Conservation (phyloP, 2,329 filamentous ascomycete species). For the Diaporthe nobilis region DNA sequence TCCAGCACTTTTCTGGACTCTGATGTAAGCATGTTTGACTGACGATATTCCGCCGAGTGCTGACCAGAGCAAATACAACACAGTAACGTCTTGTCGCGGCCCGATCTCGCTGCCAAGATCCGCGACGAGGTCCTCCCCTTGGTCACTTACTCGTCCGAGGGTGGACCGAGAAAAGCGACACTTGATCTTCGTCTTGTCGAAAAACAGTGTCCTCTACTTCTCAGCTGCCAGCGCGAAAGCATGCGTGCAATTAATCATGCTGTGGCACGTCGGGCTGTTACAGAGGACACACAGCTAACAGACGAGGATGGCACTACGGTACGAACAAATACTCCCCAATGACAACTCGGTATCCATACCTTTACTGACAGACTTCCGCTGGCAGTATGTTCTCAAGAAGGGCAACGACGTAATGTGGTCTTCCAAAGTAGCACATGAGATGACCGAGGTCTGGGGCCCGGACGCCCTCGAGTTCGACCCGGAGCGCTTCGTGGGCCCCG, state of each 20-base stretch:
- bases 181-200: neutral
- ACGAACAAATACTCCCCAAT: neutral
- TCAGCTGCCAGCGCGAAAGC: neutral
- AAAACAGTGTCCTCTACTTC: neutral
- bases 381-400: neutral
- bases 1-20: neutral
- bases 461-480: neutral
- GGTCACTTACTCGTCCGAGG: neutral
- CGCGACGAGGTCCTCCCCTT: neutral
- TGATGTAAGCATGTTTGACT: neutral
- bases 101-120: neutral
- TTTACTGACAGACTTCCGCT: neutral
- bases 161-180: neutral
- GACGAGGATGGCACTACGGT: neutral
- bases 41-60: neutral
- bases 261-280: neutral
- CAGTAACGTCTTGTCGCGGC: neutral
- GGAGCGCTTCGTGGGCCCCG: neutral
- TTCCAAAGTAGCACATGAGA: neutral
- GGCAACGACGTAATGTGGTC: slow-evolving; percentile 3
- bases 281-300: neutral
- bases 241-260: neutral
- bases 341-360: neutral
- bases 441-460: neutral
- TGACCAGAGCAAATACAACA: neutral